Base-by-base conservation (phyloP, 2,329 filamentous ascomycete species). In the Beauveria bassiana region DNA sequence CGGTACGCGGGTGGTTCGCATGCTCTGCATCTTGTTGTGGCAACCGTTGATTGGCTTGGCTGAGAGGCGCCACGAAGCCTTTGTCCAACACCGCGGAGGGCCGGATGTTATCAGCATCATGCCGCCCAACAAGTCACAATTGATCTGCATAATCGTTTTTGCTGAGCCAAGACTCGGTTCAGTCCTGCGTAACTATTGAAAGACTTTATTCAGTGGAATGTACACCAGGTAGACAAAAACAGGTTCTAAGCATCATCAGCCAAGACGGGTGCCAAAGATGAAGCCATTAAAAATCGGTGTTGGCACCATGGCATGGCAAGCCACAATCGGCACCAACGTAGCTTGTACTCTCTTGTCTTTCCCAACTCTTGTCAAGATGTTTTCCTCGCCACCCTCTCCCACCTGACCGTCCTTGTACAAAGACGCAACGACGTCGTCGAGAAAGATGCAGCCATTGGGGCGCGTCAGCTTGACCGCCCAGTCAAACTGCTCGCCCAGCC, bases 401-500 rank as follows among this genome's bases (percentile, higher is more conserved):
- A 64, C 1, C 87, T 91, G 50, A n/a, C 42, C 59, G 16, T 47
- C 22, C 26, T 40, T 51, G 22, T 64, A 53, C 31, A 59, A 38
- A 28, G 58, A 61, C 38, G 60, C 80, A 62, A 82, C 77, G 1
- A 80, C 76, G 68, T 82, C 81, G 68, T 82, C 79, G 10, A 81
- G 74, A 54, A 77, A 74, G 47, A 82, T 71, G 14, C 68, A 71
- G 0, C 75, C 75, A 1, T 74, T 72, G 0, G 65, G 63, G 20
- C 72, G 70, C 2, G 69, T 72, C 68, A 80, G 71, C 40, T 70
- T 70, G 38, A 78, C 66, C 2, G 75, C 75, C 63, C 68, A 68
- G 60, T 80, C 71, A 57, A 81, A 79, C 65, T 80, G 81, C 40
- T 72, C 71, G 71, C 73, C 78, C 63, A 80, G 77, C 65, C 79